phyloP scores from a whole-genome alignment of 176 grass and related monocot genomes.

The Oryza longistaminata region DNA sequence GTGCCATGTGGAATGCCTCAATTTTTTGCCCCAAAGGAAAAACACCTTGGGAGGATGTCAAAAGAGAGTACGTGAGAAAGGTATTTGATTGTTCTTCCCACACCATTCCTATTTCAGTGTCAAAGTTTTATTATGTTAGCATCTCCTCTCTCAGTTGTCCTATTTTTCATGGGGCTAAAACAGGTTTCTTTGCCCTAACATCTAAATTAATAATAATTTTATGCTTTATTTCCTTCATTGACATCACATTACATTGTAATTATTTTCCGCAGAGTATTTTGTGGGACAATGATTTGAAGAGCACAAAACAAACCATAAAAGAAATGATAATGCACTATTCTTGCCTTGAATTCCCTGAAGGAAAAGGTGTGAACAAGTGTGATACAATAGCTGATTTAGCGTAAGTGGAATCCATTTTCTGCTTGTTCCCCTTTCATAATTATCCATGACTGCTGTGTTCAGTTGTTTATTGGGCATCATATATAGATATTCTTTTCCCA shows the following conservation, averaged over 20 bases:
- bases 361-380: slow-evolving; percentile 81
- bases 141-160: not conserved
- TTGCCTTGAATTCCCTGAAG: slow-evolving; percentile 88
- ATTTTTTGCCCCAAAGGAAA: slow-evolving; percentile 78
- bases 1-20: slow-evolving; percentile 95
- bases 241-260: slow-evolving; percentile 20
- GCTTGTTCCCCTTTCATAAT: slow-evolving; percentile 30
- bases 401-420: slow-evolving; percentile 53
- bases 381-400: slow-evolving; percentile 66
- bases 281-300: slow-evolving; percentile 98
- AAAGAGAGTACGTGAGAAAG: slow-evolving; percentile 94
- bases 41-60: slow-evolving; percentile 76
- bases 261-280: slow-evolving; percentile 74
- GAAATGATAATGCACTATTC: slow-evolving; percentile 96
- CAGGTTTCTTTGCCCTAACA: not conserved
- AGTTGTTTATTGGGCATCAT: not conserved
- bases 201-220: not conserved
- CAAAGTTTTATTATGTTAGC: not conserved
- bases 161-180: slow-evolving; percentile 2
- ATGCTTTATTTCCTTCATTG: slow-evolving; percentile 24
- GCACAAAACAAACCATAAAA: slow-evolving; percentile 86
- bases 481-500: slow-evolving; percentile 18
- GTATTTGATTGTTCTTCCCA: slow-evolving; percentile 39
- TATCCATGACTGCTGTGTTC: slow-evolving; percentile 4
- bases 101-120: not conserved